Conservation (phyloP, 2,329 filamentous ascomycete genomes). For the Cladobotryum mycophilum region DNA sequence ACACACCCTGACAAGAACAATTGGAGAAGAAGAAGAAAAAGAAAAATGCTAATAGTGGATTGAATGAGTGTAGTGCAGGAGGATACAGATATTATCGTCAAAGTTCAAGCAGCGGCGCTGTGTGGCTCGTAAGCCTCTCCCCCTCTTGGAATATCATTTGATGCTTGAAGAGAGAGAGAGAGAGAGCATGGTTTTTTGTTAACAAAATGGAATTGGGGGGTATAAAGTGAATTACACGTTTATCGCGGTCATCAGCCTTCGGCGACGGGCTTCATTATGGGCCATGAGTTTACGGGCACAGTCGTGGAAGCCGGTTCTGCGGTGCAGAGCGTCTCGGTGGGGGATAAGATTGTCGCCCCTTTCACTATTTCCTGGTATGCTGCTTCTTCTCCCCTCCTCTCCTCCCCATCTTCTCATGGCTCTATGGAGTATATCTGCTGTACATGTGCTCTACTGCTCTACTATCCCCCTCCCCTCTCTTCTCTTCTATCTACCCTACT, state of each 20-base stretch:
- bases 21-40: neutral
- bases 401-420: neutral
- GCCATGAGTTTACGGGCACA: conserved; percentile 81
- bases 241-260: conserved; percentile 76
- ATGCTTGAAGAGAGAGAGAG: neutral
- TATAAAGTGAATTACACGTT: conserved; percentile 71
- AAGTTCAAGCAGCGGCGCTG: conserved; percentile 74
- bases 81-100: conserved; percentile 71
- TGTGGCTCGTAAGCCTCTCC: conserved; percentile 67
- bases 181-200: too few species aligned
- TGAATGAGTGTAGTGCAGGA: conserved; percentile 48
- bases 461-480: neutral
- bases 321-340: conserved; percentile 63
- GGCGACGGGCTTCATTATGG: conserved; percentile 59
- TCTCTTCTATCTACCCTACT: neutral
- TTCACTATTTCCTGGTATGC: conserved; percentile 73
- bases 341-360: conserved; percentile 74
- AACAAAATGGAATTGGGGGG: neutral
- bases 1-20: neutral
- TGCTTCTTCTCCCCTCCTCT: conserved; percentile 15
- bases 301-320: conserved; percentile 61
- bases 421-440: neutral
- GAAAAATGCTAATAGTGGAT: conserved; percentile 10
- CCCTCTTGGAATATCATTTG: neutral
- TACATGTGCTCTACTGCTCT: too few species aligned